Conservation (phyloP, 2,329 filamentous ascomycete genomes). For the Monosporascus ibericus region DNA sequence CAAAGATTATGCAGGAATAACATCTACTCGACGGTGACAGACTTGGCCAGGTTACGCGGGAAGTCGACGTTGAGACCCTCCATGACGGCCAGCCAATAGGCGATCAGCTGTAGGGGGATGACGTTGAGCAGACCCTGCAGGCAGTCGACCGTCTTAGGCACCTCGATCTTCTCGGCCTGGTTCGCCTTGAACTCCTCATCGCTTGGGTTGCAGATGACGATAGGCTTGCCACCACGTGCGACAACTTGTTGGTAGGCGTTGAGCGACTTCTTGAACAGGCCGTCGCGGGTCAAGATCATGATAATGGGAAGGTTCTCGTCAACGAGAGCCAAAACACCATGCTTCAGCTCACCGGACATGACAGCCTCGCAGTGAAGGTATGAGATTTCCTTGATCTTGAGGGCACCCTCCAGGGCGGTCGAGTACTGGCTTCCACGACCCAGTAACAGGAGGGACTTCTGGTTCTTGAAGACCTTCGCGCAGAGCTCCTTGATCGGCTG, state of each 20-base stretch:
- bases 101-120: slow-evolving; percentile 93
- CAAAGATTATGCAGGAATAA: slow-evolving; percentile 6
- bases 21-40: slow-evolving; percentile 91
- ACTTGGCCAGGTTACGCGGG: slow-evolving; percentile 97
- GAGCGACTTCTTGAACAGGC: slow-evolving; percentile 96
- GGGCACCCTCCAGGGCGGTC: slow-evolving; percentile 90
- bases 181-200: slow-evolving; percentile 85
- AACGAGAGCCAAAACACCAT: slow-evolving; percentile 93
- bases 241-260: slow-evolving; percentile 99
- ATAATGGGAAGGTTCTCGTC: slow-evolving; percentile 99
- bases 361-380: slow-evolving; percentile 99
- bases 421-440: slow-evolving; percentile 95
- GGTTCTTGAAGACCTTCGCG: slow-evolving; percentile 87
- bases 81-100: slow-evolving; percentile 96
- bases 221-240: slow-evolving; percentile 90
- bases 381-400: slow-evolving; percentile 99
- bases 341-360: slow-evolving; percentile 99
- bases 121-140: slow-evolving; percentile 97
- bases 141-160: slow-evolving; percentile 90
- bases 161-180: slow-evolving; percentile 94
- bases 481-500: slow-evolving; percentile 92
- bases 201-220: slow-evolving; percentile 92
- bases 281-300: slow-evolving; percentile 96
- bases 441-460: slow-evolving; percentile 90
- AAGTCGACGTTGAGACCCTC: slow-evolving; percentile 98